Percentiles rank a stretch among this genome's conserved stretches.
Conservation (phyloP, 2,329 filamentous ascomycete species). For the Colletotrichum tropicicola region DNA sequence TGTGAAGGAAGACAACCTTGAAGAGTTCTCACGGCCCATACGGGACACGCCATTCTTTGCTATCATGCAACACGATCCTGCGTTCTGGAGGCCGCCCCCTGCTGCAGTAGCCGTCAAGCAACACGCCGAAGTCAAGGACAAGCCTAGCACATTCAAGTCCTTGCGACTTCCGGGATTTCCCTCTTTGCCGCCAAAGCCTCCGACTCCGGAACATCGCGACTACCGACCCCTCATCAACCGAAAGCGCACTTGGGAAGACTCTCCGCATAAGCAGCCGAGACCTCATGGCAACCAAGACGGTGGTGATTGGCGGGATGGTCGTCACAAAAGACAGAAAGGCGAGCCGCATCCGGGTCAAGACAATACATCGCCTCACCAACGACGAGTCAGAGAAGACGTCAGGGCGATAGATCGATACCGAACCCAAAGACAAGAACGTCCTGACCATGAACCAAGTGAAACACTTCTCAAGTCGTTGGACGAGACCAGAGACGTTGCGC, state of each 20-base stretch:
- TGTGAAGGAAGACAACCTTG: conserved; percentile 51
- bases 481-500: not conserved
- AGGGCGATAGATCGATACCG: conserved; percentile 12
- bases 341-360: not conserved
- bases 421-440: not conserved
- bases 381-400: conserved; percentile 2
- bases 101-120: not conserved
- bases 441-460: not conserved
- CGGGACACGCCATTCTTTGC: conserved; percentile 51
- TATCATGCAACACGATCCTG: conserved; percentile 51
- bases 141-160: conserved; percentile 15
- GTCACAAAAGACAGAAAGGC: conserved; percentile 18
- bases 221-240: conserved; percentile 5
- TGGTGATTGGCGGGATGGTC: not conserved
- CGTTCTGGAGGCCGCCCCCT: conserved; percentile 41
- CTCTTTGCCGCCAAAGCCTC: conserved; percentile 22
- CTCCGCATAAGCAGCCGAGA: not conserved
- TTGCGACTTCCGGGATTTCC: conserved; percentile 21
- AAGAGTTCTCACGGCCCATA: conserved; percentile 52
- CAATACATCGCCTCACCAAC: not conserved
- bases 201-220: conserved; percentile 16
- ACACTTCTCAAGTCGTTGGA: not conserved
- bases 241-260: conserved; percentile 25
- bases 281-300: not conserved
- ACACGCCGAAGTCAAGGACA: conserved; percentile 11